Base-by-base conservation (phyloP, 2,329 filamentous ascomycete genomes). In the Aspergillus tanneri region DNA sequence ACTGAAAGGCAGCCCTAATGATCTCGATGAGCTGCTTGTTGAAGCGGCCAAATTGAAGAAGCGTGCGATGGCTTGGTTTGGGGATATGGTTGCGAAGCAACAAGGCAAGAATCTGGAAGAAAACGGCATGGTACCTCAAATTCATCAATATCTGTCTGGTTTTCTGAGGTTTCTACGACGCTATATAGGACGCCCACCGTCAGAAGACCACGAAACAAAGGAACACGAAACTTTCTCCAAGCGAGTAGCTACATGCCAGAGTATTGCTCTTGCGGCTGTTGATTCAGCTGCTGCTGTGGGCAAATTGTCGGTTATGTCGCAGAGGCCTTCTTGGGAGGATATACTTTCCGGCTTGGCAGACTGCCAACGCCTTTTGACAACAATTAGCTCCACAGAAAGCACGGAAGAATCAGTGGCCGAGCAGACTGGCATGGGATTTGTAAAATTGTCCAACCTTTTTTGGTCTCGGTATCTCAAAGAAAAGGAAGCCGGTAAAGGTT, bases 391-490 rank as follows among this genome's bases (percentile, higher is more conserved):
- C 5, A 50, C 52, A 6, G 43, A 51, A 19, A 27, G 46, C 2
- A 19, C 46, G 1, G 60, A 64, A 12, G n/a, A 36, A 6, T 44
- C 47, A 22, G 42, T 52, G 7, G 49, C 43, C 5, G 58, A 67
- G 19, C 59, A 47, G 16, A 56, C 59, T 36, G 62, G 63, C 2
- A 50, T 57, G 46, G 60, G 59, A 9, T 57, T 71, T 45, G 64
- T 72, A 12, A 72, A 69, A 22, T 46, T 77, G 34, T 77, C 75
- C 0, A 75, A 76, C 49, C 52, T 73, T 4, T 75, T 71, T 50
- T 77, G 75, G 75, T 70, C 70, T 37, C 67, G 72, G 8, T 77
- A 75, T 46, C 58, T 73, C 18, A 69, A 72, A 46, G 67, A 70
- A 38, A 72, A 70, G 41, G 68, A 73, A 48, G 48, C 59, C 27